A percentile compares a stretch with the other conserved stretches of the same genome.
These are phyloP conservation scores for Xylaria sp. DNA, from an alignment of 2,329 filamentous ascomycete species.

Conservation along the genomic window DNA sequence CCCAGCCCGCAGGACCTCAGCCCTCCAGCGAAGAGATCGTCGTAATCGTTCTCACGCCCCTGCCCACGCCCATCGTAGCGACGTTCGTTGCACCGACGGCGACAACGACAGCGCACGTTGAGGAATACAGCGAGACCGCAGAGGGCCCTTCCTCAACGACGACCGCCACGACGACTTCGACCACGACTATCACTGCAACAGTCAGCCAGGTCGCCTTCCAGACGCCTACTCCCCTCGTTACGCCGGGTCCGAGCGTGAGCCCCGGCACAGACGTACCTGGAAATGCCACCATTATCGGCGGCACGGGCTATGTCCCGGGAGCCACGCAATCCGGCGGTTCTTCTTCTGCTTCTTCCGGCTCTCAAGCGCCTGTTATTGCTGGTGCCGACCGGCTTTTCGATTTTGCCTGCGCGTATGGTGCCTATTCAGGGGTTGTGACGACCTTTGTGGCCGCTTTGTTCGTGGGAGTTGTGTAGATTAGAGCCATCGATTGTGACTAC, in stretches of 20 bases:
- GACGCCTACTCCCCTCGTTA: neutral
- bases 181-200: neutral
- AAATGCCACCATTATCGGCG: constrained; percentile 3
- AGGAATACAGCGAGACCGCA: neutral
- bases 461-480: constrained; percentile 7
- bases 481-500: neutral
- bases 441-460: neutral
- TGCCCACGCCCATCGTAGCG: constrained; percentile 21
- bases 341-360: no score
- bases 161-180: constrained; percentile 14
- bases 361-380: constrained; percentile 19
- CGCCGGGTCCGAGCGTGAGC: neutral
- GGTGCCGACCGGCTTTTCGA: constrained; percentile 4
- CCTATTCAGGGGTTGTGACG: neutral
- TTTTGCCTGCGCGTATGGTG: neutral
- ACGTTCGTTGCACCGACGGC: constrained; percentile 17
- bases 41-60: constrained; percentile 15
- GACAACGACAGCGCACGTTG: neutral
- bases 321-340: constrained; percentile 13
- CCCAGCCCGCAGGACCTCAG: neutral
- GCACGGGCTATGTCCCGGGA: constrained; percentile 10
- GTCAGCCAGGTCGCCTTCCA: neutral
- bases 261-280: neutral
- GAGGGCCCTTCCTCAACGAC: neutral
- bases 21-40: neutral